Conservation (phyloP, 306 rosid species). For the Purshia tridentata region DNA sequence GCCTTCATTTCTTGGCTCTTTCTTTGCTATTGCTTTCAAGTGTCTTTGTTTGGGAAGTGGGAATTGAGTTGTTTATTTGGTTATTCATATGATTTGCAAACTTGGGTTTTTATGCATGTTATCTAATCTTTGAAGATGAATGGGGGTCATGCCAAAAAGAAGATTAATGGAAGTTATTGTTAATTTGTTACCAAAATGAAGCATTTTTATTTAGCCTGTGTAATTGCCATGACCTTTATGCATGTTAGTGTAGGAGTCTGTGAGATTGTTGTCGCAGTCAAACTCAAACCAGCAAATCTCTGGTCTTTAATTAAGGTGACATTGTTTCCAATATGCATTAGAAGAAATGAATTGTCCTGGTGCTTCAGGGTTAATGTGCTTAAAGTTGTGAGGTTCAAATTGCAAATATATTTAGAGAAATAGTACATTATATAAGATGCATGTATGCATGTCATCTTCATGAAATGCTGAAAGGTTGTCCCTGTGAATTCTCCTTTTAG, state of each 20-base stretch:
- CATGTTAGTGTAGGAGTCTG: neutral
- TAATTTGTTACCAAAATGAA: slow-evolving; percentile 1
- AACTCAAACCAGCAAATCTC: neutral
- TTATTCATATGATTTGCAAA: neutral
- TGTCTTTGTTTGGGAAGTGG: neutral
- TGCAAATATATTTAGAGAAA: neutral
- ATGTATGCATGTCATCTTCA: neutral
- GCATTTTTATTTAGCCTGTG: neutral
- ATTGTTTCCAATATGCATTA: slow-evolving; percentile 7
- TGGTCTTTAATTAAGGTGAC: slow-evolving; percentile 1
- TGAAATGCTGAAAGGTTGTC: neutral
- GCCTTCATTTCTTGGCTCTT: neutral
- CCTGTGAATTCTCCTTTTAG: neutral
- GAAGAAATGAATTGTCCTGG: neutral
- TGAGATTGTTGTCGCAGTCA: neutral
- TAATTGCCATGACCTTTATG: neutral
- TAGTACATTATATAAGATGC: neutral
- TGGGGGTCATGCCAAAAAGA: neutral
- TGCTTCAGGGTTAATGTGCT: neutral
- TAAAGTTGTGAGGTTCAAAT: neutral
- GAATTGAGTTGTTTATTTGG: neutral
- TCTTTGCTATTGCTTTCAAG: neutral
- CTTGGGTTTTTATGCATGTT: neutral
- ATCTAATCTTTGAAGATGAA: neutral
- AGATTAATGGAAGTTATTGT: neutral